These are phyloP conservation scores for Mrakia hoshinonis DNA, from an alignment of 768 basidiomycete species.

Conservation along the genomic window DNA sequence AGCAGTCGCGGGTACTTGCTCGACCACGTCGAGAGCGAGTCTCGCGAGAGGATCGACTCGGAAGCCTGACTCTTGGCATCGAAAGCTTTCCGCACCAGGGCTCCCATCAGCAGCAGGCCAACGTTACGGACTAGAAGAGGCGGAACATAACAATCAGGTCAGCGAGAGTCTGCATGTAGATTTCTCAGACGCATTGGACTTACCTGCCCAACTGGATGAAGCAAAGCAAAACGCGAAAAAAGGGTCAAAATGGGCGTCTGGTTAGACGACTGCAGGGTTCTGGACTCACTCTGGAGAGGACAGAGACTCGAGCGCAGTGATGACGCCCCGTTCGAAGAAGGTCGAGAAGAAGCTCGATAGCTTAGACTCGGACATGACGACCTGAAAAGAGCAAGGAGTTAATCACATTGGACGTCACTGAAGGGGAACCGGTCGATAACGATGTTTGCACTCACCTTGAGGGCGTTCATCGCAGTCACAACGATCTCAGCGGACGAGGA, in stretches of 20 bases:
- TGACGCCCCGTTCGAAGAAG: conserved; percentile 19
- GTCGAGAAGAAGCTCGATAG: not conserved
- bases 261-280: not conserved
- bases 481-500: not conserved
- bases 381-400: no score
- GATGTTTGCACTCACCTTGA: conserved; percentile 24
- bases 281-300: conserved; percentile 10
- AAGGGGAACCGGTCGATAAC: no score
- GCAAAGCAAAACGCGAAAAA: not conserved
- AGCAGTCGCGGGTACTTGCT: conserved; percentile 13
- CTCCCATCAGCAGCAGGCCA: conserved; percentile 25
- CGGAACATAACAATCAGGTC: not conserved
- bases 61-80: conserved; percentile 18
- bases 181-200: no score
- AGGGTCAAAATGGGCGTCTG: not conserved
- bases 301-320: conserved; percentile 13
- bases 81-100: conserved; percentile 21
- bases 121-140: conserved; percentile 22
- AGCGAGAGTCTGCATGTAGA: not conserved
- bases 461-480: conserved; percentile 24
- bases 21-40: conserved; percentile 16
- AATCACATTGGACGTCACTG: no score
- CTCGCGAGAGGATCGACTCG: not conserved
- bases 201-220: conserved; percentile 18
- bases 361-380: conserved; percentile 5